phyloP scores from a whole-genome alignment of 176 grass and related monocot species.

The barley (Hordeum vulgare) region DNA sequence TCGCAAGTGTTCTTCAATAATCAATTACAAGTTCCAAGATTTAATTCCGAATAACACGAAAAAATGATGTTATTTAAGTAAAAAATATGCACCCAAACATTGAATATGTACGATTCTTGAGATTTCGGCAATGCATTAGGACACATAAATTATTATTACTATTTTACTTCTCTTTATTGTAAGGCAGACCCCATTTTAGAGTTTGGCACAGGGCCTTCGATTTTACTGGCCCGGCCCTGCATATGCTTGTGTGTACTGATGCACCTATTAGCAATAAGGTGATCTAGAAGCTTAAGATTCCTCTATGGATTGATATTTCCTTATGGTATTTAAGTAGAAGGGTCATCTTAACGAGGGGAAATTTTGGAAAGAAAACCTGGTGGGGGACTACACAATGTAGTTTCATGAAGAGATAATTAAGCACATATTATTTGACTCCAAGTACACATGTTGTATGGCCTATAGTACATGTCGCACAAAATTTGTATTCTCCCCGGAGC shows the following conservation, averaged over 20 bases:
- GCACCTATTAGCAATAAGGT: background rate
- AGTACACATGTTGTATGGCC: background rate
- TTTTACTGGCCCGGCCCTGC: too few species aligned
- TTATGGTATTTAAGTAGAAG: background rate
- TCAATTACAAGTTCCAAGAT: too few species aligned
- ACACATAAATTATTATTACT: too few species aligned
- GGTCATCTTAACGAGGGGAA: background rate
- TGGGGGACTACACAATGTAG: background rate
- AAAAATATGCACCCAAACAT: too few species aligned
- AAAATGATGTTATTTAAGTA: too few species aligned
- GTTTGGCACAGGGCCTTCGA: too few species aligned
- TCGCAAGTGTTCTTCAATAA: too few species aligned
- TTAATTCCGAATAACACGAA: too few species aligned
- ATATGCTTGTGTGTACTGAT: background rate
- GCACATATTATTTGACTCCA: background rate
- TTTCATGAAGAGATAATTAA: background rate
- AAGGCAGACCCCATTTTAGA: too few species aligned
- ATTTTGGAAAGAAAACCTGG: background rate
- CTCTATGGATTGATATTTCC: background rate
- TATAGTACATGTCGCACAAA: background rate
- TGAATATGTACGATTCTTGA: too few species aligned
- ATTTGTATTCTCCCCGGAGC: background rate
- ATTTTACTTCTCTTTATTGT: too few species aligned
- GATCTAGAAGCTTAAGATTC: background rate
- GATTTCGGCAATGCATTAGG: too few species aligned